phyloP scores from a whole-genome alignment of 2,329 filamentous ascomycete species.

The Didymosphaeria variabile region DNA sequence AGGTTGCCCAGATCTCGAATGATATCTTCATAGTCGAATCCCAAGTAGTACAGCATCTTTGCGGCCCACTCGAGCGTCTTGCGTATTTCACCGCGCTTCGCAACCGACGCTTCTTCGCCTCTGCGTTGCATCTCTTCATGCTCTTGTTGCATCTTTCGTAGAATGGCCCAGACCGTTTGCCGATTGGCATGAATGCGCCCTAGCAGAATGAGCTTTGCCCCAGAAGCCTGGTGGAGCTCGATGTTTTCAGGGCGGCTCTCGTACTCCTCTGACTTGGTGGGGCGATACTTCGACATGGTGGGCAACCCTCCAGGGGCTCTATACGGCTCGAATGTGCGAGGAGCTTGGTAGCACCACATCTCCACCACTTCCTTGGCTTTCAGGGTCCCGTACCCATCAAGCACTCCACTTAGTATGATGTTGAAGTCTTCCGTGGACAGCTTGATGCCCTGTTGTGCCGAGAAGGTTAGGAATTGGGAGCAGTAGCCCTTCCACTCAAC shows the following conservation, averaged over 20 bases:
- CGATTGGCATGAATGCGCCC: slow-evolving; percentile 43
- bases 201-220: slow-evolving; percentile 36
- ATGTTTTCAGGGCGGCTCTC: slow-evolving; percentile 40
- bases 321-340: slow-evolving; percentile 34
- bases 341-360: slow-evolving; percentile 52
- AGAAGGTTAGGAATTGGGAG: slow-evolving; percentile 41
- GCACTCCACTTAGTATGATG: slow-evolving; percentile 62
- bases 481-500: slow-evolving; percentile 38
- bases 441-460: slow-evolving; percentile 34
- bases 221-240: slow-evolving; percentile 38
- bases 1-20: slow-evolving; percentile 42
- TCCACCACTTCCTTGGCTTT: slow-evolving; percentile 60
- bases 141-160: slow-evolving; percentile 46
- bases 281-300: slow-evolving; percentile 39
- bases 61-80: slow-evolving; percentile 45
- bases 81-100: slow-evolving; percentile 31
- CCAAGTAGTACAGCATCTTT: slow-evolving; percentile 40
- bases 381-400: slow-evolving; percentile 58
- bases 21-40: slow-evolving; percentile 45
- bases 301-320: slow-evolving; percentile 44
- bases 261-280: slow-evolving; percentile 35
- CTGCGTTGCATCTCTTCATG: slow-evolving; percentile 28
- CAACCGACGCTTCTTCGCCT: slow-evolving; percentile 23
- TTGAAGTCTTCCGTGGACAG: slow-evolving; percentile 58
- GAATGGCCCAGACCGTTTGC: slow-evolving; percentile 44